Evolutionary conservation across 805 yeast genomes (phyloP).

Genomic region (Pichia nakasei): DNA sequence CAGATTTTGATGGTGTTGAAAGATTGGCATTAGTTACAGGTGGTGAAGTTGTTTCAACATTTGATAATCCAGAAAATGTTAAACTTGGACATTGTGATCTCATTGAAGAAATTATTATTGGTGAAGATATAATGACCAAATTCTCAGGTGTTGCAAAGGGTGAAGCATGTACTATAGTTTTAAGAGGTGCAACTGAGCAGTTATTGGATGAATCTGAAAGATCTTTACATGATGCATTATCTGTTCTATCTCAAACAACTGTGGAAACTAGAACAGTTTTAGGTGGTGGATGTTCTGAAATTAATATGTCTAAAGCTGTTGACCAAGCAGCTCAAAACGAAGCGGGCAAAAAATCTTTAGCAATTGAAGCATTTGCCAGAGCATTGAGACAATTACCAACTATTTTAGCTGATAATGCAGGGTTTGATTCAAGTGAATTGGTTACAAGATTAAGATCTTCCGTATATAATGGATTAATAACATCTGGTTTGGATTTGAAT

Average conservation of each 20-base stretch:
- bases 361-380: constrained; percentile 88
- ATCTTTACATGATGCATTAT: constrained; percentile 92
- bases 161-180: constrained; percentile 90
- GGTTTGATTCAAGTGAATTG: constrained; percentile 86
- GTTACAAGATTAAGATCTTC: constrained; percentile 86
- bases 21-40: constrained; percentile 94
- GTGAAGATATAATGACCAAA: constrained; percentile 83
- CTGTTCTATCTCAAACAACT: constrained; percentile 92
- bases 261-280: constrained; percentile 83
- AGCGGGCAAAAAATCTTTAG: constrained; percentile 87
- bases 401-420: constrained; percentile 94
- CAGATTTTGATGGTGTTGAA: constrained; percentile 97
- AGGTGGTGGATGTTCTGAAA: constrained; percentile 90
- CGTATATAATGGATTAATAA: constrained; percentile 83
- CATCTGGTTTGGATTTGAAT: constrained; percentile 85
- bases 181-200: constrained; percentile 98
- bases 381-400: constrained; percentile 94
- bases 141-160: constrained; percentile 95
- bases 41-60: constrained; percentile 95
- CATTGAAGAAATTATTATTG: constrained; percentile 88
- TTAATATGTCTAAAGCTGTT: constrained; percentile 95
- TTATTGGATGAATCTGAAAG: constrained; percentile 97
- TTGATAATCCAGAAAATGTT: constrained; percentile 83
- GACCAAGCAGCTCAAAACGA: constrained; percentile 87
- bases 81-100: constrained; percentile 80